phyloP scores from a whole-genome alignment of 345 rosid genomes.

The Dimocarpus longan region DNA sequence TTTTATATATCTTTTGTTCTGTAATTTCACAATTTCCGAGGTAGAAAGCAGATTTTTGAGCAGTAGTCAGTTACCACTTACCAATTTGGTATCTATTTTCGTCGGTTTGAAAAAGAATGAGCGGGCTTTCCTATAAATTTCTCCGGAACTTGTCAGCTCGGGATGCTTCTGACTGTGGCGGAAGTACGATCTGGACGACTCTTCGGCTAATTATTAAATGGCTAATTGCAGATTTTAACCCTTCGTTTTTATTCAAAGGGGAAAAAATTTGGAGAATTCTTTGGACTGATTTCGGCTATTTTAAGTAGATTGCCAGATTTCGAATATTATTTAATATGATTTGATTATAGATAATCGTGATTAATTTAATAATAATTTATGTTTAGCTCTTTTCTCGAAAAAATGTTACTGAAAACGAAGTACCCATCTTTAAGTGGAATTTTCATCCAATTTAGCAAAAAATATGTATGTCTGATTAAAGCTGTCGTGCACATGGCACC shows the following conservation, averaged over 20 bases:
- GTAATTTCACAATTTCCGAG: slow-evolving; percentile 21
- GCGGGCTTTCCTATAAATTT: neutral
- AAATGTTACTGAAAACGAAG: too few relatives aligned
- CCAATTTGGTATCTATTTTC: neutral
- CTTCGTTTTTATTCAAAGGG: neutral
- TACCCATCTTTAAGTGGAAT: too few relatives aligned
- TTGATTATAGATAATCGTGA: too few relatives aligned
- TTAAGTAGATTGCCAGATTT: too few relatives aligned
- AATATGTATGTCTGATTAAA: too few relatives aligned
- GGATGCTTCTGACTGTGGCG: neutral
- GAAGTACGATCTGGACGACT: neutral
- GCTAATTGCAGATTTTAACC: neutral
- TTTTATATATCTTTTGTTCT: slow-evolving; percentile 25
- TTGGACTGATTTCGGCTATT: neutral
- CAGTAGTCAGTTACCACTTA: neutral
- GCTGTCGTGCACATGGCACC: too few relatives aligned
- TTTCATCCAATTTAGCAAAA: too few relatives aligned
- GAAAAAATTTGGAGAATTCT: neutral
- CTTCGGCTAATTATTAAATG: neutral
- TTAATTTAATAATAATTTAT: too few relatives aligned
- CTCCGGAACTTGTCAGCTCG: neutral
- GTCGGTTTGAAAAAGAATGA: neutral
- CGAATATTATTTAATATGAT: too few relatives aligned
- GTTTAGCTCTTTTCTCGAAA: too few relatives aligned
- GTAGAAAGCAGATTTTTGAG: slow-evolving; percentile 23